Evolutionary conservation across 306 rosid species (phyloP).

Genomic region (Alnus rubra): DNA sequence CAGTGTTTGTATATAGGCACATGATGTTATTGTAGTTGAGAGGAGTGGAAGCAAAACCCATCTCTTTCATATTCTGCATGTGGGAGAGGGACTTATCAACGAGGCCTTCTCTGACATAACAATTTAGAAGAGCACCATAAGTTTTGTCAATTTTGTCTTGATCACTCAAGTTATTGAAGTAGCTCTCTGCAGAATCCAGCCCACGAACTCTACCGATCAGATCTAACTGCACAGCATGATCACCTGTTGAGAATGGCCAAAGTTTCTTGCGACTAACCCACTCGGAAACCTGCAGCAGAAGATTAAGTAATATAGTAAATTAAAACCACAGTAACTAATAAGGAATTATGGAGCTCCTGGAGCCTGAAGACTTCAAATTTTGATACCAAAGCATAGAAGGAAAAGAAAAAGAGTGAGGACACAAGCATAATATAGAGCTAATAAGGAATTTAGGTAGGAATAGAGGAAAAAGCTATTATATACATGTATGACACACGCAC

Average conservation of each 20-base stretch:
- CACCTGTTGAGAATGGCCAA: slow-evolving; percentile 38
- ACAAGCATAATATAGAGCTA: background rate
- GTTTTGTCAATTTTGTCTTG: slow-evolving; percentile 40
- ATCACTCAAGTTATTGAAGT: slow-evolving; percentile 51
- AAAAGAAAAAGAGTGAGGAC: too few species aligned
- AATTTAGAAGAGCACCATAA: slow-evolving; percentile 68
- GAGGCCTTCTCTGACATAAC: slow-evolving; percentile 65
- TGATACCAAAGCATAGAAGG: background rate
- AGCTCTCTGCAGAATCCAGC: slow-evolving; percentile 57
- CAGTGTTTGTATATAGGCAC: slow-evolving; percentile 48
- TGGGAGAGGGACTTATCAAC: slow-evolving; percentile 62
- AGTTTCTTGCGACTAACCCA: slow-evolving; percentile 60
- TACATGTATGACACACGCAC: background rate
- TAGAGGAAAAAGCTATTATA: background rate
- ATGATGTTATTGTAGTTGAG: slow-evolving; percentile 63
- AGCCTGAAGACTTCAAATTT: background rate
- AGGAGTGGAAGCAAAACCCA: slow-evolving; percentile 50
- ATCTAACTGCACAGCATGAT: slow-evolving; percentile 60
- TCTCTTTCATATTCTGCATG: slow-evolving; percentile 64
- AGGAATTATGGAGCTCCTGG: background rate
- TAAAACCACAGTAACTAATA: background rate
- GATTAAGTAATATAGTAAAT: background rate
- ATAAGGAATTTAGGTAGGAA: background rate
- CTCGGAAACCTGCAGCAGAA: slow-evolving; percentile 59
- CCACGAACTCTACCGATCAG: slow-evolving; percentile 67